Evolutionary conservation across 2,329 filamentous ascomycete genomes (phyloP), one percentile per base, ranked within the genome.

Genomic region (Fusarium clavum): DNA sequence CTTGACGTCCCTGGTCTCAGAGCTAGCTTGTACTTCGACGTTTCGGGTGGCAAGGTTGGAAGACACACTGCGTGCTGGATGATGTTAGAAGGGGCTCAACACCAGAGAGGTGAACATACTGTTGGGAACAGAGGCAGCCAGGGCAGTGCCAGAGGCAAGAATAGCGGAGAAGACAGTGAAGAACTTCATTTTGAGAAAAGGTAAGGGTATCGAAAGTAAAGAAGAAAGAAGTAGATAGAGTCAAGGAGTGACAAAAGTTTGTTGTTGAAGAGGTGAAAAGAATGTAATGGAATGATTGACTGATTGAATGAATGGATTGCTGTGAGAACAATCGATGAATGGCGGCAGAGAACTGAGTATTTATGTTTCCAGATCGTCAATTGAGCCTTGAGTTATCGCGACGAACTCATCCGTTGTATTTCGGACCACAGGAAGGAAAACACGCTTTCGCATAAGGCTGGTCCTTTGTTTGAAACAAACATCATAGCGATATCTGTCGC

Each of bases 121-220:
- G 34, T 45, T 18, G 11, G 51, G 51, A 14, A 54, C 34, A 14
- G 18, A 54, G 14, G 34, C 34, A 14, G 51, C 34, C 18, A 54
- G 16, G 24, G 20, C 38, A 30, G 51, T n/a, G 13, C 38, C 38
- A 6, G 34, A 54, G 34, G 27, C 51, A 18, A 54, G 38, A 14
- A 54, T 11, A 6, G 51, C 22, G 8, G 51, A 54, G 27, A 54
- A 30, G 27, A 54, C 20, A 16, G 51, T 54, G 8, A 45, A 11
- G 51, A 54, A 54, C 34, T 54, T 54, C 51, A 54, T 54, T 45
- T 30, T 54, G 34, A 45, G 4, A 13, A n/a, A 45, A 12, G 11
- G 10, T 45, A 8, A 18, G 32, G 5, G 32, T 54, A 8, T 22
- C 7, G 13, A 22, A 45, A 54, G 11, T 24, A 30, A 13, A 6